Evolutionary conservation across 2,329 filamentous ascomycete genomes (phyloP), one percentile per base, ranked within the genome.

Genomic region (Eutypa lata): DNA sequence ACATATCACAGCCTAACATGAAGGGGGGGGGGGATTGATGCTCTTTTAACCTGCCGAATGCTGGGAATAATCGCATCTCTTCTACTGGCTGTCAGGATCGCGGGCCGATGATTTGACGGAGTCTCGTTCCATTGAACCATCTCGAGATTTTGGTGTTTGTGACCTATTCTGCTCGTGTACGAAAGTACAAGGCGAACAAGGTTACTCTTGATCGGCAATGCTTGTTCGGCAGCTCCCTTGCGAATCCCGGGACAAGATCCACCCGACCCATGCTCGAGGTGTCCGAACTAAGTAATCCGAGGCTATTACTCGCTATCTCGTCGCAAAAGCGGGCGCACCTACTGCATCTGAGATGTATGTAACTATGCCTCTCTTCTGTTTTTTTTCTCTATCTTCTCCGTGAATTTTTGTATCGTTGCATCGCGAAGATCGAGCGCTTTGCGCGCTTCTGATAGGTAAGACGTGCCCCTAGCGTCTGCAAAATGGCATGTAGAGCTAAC

Each of bases 281-380:
- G 22, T 45, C 42, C 42, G 42, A 45, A 45, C 42, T 45, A 24
- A 45, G 42, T 45, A 45, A 45, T 2, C 42, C 42, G 42, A 45
- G 22, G 21, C 42, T n/a, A 6, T 13, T 16, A 7, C 42, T 45
- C 13, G 21, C 16, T 28, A 45, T 45, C 22, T 28, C 22, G 42
- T 24, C 16, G 18, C n/a, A n/a, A 42, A 11, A 42, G 18, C 18
- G 18, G 38, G 19, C 38, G 18, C 19, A 18, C 19, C 38, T 11
- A 18, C 38, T 13, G 13, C 10, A 42, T 22, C 38, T 8, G 19
- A 21, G 18, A 16, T 22, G 22, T 26, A n/a, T 45, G 13, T n/a
- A n/a, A n/a, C n/a, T n/a, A n/a, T n/a, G n/a, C n/a, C n/a, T n/a
- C n/a, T n/a, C n/a, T n/a, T n/a, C n/a, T n/a, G 5, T 13, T 24